phyloP scores from a whole-genome alignment of 2,329 filamentous ascomycete species.

The Scedosporium minutisporum region DNA sequence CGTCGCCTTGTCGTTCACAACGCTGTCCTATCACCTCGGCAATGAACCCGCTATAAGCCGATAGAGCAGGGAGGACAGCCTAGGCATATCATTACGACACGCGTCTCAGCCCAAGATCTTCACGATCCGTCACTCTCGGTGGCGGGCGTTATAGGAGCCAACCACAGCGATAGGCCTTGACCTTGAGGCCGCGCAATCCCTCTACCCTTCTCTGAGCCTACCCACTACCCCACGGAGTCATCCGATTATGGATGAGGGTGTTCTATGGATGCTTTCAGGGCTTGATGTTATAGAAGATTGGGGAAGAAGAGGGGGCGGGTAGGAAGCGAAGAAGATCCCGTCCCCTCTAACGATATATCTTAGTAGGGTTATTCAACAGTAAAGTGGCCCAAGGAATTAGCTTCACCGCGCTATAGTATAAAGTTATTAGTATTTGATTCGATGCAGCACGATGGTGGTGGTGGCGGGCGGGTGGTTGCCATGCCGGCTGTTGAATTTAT shows the following conservation, averaged over 20 bases:
- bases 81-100: background rate
- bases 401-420: background rate
- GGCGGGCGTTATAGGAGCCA: background rate
- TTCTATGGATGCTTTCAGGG: background rate
- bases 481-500: constrained; percentile 2
- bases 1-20: no score
- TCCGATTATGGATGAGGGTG: background rate
- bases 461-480: background rate
- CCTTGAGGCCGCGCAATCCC: background rate
- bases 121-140: background rate
- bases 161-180: background rate
- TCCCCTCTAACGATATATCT: background rate
- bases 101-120: background rate
- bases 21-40: no score
- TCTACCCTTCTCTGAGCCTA: background rate
- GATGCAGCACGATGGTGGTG: background rate
- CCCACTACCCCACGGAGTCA: background rate
- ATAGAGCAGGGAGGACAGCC: no score
- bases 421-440: background rate
- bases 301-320: background rate
- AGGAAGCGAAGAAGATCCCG: background rate
- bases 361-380: background rate
- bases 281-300: background rate
- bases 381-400: background rate
- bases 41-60: no score